phyloP scores from a whole-genome alignment of 768 basidiomycete genomes.

The Russula emetica region DNA sequence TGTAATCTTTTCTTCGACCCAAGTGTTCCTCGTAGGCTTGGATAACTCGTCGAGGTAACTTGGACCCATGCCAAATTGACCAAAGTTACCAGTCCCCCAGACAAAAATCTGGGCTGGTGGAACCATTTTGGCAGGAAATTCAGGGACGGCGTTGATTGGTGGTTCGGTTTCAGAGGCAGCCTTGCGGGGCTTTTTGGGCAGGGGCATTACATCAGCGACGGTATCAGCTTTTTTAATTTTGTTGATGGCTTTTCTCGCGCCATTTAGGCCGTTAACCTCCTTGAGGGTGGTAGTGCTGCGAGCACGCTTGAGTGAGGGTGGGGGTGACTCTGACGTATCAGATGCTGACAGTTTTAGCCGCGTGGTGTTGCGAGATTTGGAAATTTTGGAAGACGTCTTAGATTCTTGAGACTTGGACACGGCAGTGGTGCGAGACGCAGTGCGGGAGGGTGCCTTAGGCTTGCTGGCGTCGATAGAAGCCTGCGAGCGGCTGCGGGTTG shows the following conservation, averaged over 20 bases:
- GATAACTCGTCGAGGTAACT: conserved; percentile 64
- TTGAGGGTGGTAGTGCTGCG: conserved; percentile 21
- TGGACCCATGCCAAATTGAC: conserved; percentile 90
- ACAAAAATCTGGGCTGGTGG: conserved; percentile 74
- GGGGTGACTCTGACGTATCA: conserved; percentile 22
- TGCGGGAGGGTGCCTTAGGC: conserved; percentile 21
- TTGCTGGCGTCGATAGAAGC: conserved; percentile 15
- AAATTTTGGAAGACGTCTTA: background rate
- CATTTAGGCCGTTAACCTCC: conserved; percentile 20
- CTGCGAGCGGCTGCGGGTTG: conserved; percentile 24
- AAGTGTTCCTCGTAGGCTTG: conserved; percentile 71
- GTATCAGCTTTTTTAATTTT: conserved; percentile 3
- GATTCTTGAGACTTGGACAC: conserved; percentile 6
- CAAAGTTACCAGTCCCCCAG: conserved; percentile 92
- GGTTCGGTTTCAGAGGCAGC: conserved; percentile 16
- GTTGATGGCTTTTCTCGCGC: conserved; percentile 8
- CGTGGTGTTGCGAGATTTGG: conserved; percentile 7
- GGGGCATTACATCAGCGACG: background rate
- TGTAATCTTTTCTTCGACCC: conserved; percentile 72
- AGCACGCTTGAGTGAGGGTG: conserved; percentile 22
- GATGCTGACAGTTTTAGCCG: conserved; percentile 17
- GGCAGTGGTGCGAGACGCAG: conserved; percentile 16
- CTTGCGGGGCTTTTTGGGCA: conserved; percentile 8
- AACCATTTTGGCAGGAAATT: conserved; percentile 49
- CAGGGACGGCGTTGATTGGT: conserved; percentile 56